Conservation (phyloP, 176 grass and related monocot species). For the Eragrostis nindensis region DNA sequence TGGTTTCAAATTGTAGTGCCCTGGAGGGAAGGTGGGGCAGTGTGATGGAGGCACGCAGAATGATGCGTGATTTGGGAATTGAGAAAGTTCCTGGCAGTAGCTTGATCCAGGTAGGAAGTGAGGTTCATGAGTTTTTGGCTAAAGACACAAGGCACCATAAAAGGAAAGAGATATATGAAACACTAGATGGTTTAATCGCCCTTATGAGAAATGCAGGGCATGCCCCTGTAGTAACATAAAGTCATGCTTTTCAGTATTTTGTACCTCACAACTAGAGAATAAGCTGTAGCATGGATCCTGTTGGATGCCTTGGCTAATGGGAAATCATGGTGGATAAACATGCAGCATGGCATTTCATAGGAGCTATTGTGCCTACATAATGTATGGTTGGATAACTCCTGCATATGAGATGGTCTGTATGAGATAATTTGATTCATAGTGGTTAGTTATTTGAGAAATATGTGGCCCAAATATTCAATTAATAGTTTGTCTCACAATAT, state of each 20-base stretch:
- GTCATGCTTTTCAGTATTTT: not conserved
- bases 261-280: not conserved
- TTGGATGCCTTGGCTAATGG: not conserved
- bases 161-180: constrained; percentile 56
- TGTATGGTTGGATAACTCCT: not conserved
- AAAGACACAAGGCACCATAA: constrained; percentile 47
- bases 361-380: not conserved
- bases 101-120: constrained; percentile 50
- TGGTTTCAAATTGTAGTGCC: constrained; percentile 60
- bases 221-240: not conserved
- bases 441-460: not conserved
- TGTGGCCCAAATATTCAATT: not conserved
- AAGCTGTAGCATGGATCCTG: not conserved
- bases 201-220: constrained; percentile 44
- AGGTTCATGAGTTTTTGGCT: constrained; percentile 59
- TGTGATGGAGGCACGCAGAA: constrained; percentile 41
- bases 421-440: not conserved
- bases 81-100: constrained; percentile 59
- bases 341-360: not conserved
- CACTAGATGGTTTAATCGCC: constrained; percentile 45
- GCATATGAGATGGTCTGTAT: not conserved
- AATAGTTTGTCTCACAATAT: not conserved
- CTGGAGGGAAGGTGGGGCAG: constrained; percentile 49
- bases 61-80: constrained; percentile 39
- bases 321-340: not conserved